A percentile compares a stretch with the other conserved stretches of the same genome.
Evolutionary conservation across 2,329 filamentous ascomycete species (phyloP).

Genomic region (Penicillium sp.): DNA sequence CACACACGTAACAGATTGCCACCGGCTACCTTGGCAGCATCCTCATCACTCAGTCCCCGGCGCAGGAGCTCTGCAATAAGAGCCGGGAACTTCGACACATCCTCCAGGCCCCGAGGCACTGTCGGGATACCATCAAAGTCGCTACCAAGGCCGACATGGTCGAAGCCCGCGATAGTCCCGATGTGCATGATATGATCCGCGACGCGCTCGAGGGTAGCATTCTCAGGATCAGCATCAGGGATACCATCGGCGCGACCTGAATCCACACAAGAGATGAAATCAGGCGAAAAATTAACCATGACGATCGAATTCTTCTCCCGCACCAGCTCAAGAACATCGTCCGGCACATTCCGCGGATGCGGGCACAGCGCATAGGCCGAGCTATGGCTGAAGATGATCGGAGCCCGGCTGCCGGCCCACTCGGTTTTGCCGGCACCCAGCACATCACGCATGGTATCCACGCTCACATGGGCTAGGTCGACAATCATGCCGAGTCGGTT

Average conservation of each 20-base stretch:
- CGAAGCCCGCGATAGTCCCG: conserved; percentile 78
- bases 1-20: conserved; percentile 83
- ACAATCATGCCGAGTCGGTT: conserved; percentile 83
- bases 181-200: conserved; percentile 81
- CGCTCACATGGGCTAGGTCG: conserved; percentile 76
- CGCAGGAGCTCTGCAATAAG: conserved; percentile 73
- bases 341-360: conserved; percentile 86
- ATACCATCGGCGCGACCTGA: conserved; percentile 62
- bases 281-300: conserved; percentile 87
- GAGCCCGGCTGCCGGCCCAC: conserved; percentile 74
- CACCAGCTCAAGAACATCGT: conserved; percentile 76
- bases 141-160: conserved; percentile 82
- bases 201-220: conserved; percentile 75
- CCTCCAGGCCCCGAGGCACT: conserved; percentile 74
- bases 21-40: conserved; percentile 74
- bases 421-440: conserved; percentile 60
- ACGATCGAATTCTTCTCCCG: conserved; percentile 72
- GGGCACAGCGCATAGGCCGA: conserved; percentile 78
- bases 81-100: conserved; percentile 80
- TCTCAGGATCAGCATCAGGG: conserved; percentile 65
- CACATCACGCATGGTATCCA: conserved; percentile 82
- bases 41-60: conserved; percentile 70
- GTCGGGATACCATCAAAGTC: conserved; percentile 73
- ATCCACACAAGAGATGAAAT: conserved; percentile 75
- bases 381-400: conserved; percentile 87